Conservation (phyloP, 2,329 filamentous ascomycete species). For the Hysterium pulicare region DNA sequence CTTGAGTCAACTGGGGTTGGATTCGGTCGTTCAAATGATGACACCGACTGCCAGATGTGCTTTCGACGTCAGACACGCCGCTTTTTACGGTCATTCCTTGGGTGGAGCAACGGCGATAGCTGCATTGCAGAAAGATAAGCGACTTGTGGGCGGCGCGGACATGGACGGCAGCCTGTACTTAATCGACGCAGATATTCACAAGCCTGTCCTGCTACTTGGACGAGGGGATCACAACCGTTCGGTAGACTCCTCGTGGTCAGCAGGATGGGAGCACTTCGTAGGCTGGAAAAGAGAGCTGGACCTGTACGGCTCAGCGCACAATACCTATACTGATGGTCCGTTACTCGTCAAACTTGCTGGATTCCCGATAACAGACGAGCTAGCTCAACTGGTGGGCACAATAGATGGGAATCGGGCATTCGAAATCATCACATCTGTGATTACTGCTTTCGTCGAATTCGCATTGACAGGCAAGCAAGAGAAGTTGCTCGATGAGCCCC, state of each 20-base stretch:
- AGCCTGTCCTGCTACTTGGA: background rate
- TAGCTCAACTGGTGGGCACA: background rate
- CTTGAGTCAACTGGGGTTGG: slow-evolving; percentile 15
- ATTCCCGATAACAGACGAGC: background rate
- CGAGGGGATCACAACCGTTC: slow-evolving; percentile 2
- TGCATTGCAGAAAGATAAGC: slow-evolving; percentile 17
- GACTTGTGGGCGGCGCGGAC: slow-evolving; percentile 28
- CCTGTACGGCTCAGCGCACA: background rate
- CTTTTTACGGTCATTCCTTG: slow-evolving; percentile 35
- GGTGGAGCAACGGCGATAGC: slow-evolving; percentile 31
- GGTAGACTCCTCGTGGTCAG: background rate
- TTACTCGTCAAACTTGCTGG: background rate
- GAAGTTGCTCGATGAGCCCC: background rate
- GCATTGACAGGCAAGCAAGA: background rate
- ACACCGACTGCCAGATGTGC: slow-evolving; percentile 7
- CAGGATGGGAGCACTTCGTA: background rate
- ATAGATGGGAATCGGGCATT: background rate
- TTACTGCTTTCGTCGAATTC: slow-evolving; percentile 1
- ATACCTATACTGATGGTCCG: background rate
- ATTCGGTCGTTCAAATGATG: slow-evolving; percentile 8
- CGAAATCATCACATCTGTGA: background rate
- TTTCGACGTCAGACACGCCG: slow-evolving; percentile 8
- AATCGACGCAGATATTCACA: background rate
- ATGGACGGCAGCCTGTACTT: slow-evolving; percentile 35
- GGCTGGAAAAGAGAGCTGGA: slow-evolving; percentile 1